A percentile compares a stretch with the other conserved stretches of the same genome.
Evolutionary conservation across 2,329 filamentous ascomycete species (phyloP).

Genomic region (Xylaria sp.): DNA sequence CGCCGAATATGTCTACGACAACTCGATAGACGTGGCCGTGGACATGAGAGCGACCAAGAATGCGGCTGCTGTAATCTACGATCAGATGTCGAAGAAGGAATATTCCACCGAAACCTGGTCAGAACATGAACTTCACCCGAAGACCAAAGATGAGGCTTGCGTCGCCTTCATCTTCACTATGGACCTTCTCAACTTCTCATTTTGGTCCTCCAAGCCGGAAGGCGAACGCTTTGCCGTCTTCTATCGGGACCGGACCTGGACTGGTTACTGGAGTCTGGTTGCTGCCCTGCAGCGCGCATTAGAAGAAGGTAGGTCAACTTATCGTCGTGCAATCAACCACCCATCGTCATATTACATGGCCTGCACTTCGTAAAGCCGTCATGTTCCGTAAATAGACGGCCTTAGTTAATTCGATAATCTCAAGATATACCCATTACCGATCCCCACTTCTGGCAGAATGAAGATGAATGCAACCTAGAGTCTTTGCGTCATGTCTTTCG

Average conservation of each 20-base stretch:
- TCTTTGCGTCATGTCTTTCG: slow-evolving; percentile 73
- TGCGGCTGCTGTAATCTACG: slow-evolving; percentile 73
- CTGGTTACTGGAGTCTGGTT: slow-evolving; percentile 91
- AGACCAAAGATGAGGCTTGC: slow-evolving; percentile 70
- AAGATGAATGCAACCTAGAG: slow-evolving; percentile 69
- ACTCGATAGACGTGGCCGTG: slow-evolving; percentile 86
- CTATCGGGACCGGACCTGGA: slow-evolving; percentile 78
- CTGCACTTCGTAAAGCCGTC: slow-evolving; percentile 22
- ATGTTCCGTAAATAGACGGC: slow-evolving; percentile 9
- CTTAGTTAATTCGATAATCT: slow-evolving; percentile 22
- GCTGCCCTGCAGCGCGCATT: slow-evolving; percentile 80
- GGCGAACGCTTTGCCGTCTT: slow-evolving; percentile 75
- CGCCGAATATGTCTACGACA: slow-evolving; percentile 84
- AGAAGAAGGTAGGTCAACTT: slow-evolving; percentile 62
- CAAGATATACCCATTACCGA: slow-evolving; percentile 81
- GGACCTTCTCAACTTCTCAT: slow-evolving; percentile 95
- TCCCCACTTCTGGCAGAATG: slow-evolving; percentile 77
- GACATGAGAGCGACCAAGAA: slow-evolving; percentile 76
- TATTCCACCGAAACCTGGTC: slow-evolving; percentile 87
- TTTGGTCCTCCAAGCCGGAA: slow-evolving; percentile 74
- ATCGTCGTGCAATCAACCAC: not conserved
- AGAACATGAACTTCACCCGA: slow-evolving; percentile 83
- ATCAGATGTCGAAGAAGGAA: slow-evolving; percentile 73
- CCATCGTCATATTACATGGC: not conserved
- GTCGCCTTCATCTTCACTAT: slow-evolving; percentile 95